Conservation (phyloP, 2,329 filamentous ascomycete species). For the Aureobasidium namibiae region DNA sequence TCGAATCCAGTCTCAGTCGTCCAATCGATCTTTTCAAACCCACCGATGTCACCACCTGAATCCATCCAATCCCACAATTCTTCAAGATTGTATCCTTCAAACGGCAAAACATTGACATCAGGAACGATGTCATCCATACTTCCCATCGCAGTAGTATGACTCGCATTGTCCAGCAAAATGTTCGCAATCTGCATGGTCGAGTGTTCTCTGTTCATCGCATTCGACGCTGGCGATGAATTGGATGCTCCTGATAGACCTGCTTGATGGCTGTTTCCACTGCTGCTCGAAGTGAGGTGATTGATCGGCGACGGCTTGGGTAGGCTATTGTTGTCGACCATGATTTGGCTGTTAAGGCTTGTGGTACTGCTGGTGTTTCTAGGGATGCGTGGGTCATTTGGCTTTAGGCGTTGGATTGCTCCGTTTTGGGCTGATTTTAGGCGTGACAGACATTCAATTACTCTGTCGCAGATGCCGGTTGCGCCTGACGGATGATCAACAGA, state of each 20-base stretch:
- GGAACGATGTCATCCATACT: background rate
- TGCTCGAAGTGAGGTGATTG: background rate
- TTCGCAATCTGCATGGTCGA: constrained; percentile 8
- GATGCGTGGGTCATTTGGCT: background rate
- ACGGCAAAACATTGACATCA: background rate
- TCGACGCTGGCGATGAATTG: background rate
- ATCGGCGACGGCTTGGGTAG: background rate
- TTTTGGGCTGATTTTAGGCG: background rate
- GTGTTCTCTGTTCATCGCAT: background rate
- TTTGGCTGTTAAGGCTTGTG: background rate
- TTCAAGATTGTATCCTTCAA: constrained; percentile 10
- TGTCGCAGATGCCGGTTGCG: background rate
- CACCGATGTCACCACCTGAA: background rate
- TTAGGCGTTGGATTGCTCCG: background rate
- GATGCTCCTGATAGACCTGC: background rate
- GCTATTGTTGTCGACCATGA: background rate
- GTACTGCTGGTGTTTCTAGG: background rate
- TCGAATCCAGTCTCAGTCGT: background rate
- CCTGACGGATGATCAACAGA: background rate
- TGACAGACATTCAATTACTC: background rate
- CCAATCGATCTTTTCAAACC: background rate
- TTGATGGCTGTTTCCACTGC: background rate
- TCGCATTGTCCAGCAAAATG: background rate
- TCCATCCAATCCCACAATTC: constrained; percentile 11
- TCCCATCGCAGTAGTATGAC: background rate